These are phyloP conservation scores for Populus hybrid DNA, from an alignment of 441 rosid genomes.

Conservation along the genomic window DNA sequence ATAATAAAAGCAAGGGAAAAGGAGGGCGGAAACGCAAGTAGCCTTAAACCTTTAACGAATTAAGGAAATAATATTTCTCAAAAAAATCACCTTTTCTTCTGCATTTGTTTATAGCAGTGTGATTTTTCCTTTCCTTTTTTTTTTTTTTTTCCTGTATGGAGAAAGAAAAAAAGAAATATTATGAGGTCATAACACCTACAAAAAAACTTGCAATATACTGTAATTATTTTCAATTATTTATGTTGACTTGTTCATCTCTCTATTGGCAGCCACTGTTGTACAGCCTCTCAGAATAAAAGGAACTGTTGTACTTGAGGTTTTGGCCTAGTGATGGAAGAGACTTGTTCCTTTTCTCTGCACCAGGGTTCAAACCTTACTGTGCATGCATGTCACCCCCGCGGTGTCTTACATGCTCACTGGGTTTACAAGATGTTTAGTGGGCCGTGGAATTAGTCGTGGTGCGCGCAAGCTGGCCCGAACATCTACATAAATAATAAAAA, in stretches of 20 bases:
- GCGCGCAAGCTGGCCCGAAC: too few relatives aligned
- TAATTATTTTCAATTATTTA: not conserved
- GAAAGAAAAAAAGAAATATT: not conserved
- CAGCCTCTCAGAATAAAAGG: too few relatives aligned
- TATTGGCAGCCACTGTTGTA: not conserved
- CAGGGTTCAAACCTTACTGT: too few relatives aligned
- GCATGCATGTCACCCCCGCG: too few relatives aligned
- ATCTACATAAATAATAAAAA: too few relatives aligned
- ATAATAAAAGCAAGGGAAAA: not conserved
- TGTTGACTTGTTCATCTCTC: not conserved
- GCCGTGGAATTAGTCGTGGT: too few relatives aligned
- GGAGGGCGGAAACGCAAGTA: not conserved
- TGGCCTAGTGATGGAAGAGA: too few relatives aligned
- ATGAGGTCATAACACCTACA: not conserved
- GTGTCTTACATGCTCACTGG: too few relatives aligned
- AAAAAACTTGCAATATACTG: not conserved
- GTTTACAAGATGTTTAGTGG: too few relatives aligned
- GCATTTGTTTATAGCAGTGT: not conserved
- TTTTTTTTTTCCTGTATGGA: not conserved
- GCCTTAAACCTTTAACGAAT: not conserved
- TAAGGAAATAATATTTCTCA: not conserved
- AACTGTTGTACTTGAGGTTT: too few relatives aligned
- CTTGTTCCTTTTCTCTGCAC: too few relatives aligned
- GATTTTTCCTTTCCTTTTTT: not conserved
- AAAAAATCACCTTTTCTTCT: not conserved